Evolutionary conservation across 1,284 basidiomycete species (phyloP), one percentile per base, ranked within the genome.

Genomic region (Papiliotrema nemorosa): DNA sequence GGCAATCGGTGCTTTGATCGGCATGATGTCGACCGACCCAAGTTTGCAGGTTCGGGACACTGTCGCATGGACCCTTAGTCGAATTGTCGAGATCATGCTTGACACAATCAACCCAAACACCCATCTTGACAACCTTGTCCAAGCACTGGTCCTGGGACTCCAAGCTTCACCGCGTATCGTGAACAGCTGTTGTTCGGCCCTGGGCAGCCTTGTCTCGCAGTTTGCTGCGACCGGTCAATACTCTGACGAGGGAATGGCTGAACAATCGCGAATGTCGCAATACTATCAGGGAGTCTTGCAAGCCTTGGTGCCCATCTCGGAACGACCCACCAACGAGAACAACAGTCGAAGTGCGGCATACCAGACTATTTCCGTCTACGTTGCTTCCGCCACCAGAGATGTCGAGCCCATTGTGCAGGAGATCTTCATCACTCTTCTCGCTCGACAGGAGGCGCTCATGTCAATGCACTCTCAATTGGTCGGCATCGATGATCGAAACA

Each of bases 321-420:
- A 94, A 69, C 87, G 58, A 54, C 79, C 84, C 9, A 82, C 81
- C 48, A 97, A 97, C 72, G 94, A 97, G 66, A 81, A 85, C 48
- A 96, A 97, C 76, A 90, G 86, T 77, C 83, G 96, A 60, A 94
- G 91, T 9, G 89, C 94, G 3, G 93, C 96, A 1, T 98, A 97
- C 70, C 92, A 97, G 73, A 91, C 94, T 21, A 87, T 98, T 58
- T 86, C 89, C 1, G 86, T 89, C 9, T 88, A 88, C 65, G 81
- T 94, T 44, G 81, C 85, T 2, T 85, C 92, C 66, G 84, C 91
- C 1, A 84, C 90, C 1, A 76, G 80, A 34, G 93, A 97, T 72
- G 85, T 85, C 27, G 82, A 97, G 39, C 76, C 81, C 16, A 84
- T 91, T 33, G 87, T 94, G 20, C 87, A 90, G 64, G 87, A 85